Conservation (phyloP, 1,284 basidiomycete genomes). For the Trichosporon inkin region DNA sequence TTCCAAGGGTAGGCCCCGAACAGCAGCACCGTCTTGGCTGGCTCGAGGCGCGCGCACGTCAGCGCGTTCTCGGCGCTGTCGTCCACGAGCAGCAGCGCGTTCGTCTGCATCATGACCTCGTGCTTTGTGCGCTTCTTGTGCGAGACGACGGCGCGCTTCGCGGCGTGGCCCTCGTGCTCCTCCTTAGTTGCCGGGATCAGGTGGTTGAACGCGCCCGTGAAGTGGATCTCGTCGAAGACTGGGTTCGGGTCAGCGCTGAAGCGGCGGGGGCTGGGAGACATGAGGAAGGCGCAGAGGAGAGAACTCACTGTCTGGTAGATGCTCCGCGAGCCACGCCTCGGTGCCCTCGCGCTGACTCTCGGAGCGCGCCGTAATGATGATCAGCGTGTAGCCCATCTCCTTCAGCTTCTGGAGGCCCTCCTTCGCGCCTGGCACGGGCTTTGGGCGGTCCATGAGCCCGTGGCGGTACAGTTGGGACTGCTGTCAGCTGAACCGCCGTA, state of each 20-base stretch:
- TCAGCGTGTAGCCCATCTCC: conserved; percentile 59
- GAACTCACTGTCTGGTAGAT: conserved; percentile 59
- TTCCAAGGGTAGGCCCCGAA: conserved; percentile 79
- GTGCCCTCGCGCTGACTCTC: conserved; percentile 59
- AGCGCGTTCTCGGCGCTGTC: conserved; percentile 73
- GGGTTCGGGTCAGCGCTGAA: conserved; percentile 12
- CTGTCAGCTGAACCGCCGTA: neutral
- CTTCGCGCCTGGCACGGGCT: conserved; percentile 62
- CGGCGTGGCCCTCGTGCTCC: conserved; percentile 52
- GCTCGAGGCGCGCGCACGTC: conserved; percentile 53
- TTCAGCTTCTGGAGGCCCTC: conserved; percentile 60
- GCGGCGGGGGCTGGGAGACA: too few species aligned
- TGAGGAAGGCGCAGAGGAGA: neutral
- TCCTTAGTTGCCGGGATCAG: conserved; percentile 38
- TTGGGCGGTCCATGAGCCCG: conserved; percentile 50
- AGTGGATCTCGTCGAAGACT: conserved; percentile 67
- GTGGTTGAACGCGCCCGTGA: conserved; percentile 64
- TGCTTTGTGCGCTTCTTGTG: conserved; percentile 64
- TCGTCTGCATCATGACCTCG: conserved; percentile 62
- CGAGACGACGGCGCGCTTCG: conserved; percentile 53
- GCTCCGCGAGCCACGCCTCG: conserved; percentile 62
- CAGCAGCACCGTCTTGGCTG: conserved; percentile 59
- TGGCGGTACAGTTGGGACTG: conserved; percentile 17
- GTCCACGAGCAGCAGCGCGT: conserved; percentile 66
- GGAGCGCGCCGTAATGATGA: conserved; percentile 70